Evolutionary conservation across 805 yeast genomes (phyloP), one percentile per base, ranked within the genome.

Genomic region (Suhomyces tanzawaensis): DNA sequence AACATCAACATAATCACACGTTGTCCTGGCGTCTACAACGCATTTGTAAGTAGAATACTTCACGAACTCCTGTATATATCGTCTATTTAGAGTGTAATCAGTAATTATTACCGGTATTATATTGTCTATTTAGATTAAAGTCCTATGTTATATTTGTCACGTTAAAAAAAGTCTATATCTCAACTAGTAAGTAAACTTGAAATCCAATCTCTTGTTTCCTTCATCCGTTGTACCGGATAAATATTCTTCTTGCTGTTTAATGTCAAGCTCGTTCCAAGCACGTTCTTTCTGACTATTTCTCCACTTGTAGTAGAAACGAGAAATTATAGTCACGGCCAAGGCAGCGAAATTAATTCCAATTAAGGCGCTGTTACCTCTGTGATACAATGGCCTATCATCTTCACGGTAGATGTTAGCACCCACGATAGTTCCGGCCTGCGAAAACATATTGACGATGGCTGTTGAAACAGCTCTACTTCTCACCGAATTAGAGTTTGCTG

Each of bases 381-480:
- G 69, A 51, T 84, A 84, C 23, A 69, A 51, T 1, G 90, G 90
- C 29, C 62, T 62, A 51, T 83, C 90, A 29, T 69, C 72, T 1
- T 55, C 53, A 33, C 81, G 57, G 56, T 82, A 83, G 5, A 83
- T 69, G 48, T 81, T 76, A 6, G 79, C 62, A 3, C 78, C 62
- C 7, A 74, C 61, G 34, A 83, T 77, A 14, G 65, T 57, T 1
- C 79, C 82, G 0, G 77, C 64, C 52, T 83, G 89, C 1, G 76
- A 77, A 53, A 70, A 73, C 69, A 81, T 79, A 49, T 82, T 83
- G 51, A 76, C 81, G 32, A 82, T 40, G 0, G 88, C 79, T 0
- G 86, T 77, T 11, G 82, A 71, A 4, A 82, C 79, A 0, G 88
- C 76, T 47, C 90, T 64, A 2, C 77, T 63, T n/a, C 81, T 60